A percentile compares a stretch with the other conserved stretches of the same genome.
Conservation (phyloP, 257 asterid species). For the Hygrophila difformis region DNA sequence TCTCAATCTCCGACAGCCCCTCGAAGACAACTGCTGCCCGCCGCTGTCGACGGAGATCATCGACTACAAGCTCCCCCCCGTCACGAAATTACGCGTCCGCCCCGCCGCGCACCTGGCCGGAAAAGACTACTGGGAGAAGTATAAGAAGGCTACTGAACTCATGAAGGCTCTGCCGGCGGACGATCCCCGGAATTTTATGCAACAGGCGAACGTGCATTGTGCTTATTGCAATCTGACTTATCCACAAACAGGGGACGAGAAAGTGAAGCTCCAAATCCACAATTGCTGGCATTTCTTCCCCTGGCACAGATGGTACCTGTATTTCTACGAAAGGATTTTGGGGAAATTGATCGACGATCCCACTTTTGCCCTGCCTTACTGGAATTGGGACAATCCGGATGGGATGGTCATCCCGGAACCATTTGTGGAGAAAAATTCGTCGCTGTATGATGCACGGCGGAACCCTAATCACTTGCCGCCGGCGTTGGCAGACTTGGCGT, state of each 20-base stretch:
- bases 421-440: slow-evolving; percentile 16
- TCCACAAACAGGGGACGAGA: slow-evolving; percentile 23
- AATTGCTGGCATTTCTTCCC: slow-evolving; percentile 19
- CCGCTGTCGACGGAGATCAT: slow-evolving; percentile 14
- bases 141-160: slow-evolving; percentile 21
- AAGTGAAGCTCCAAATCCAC: slow-evolving; percentile 25
- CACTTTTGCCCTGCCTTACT: slow-evolving; percentile 7
- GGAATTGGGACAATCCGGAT: slow-evolving; percentile 17
- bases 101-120: slow-evolving; percentile 30
- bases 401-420: slow-evolving; percentile 36
- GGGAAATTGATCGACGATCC: slow-evolving; percentile 12
- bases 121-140: slow-evolving; percentile 23
- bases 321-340: slow-evolving; percentile 12
- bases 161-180: slow-evolving; percentile 27
- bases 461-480: slow-evolving; percentile 24
- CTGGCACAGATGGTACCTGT: slow-evolving; percentile 22
- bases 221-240: slow-evolving; percentile 45
- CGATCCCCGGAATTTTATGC: slow-evolving; percentile 43
- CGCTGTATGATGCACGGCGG: slow-evolving; percentile 33
- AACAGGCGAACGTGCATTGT: slow-evolving; percentile 43
- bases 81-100: slow-evolving; percentile 15
- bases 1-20: slow-evolving; percentile 1
- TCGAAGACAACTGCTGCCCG: slow-evolving; percentile 37
- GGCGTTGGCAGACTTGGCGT: slow-evolving; percentile 22
- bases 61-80: slow-evolving; percentile 27